Conservation (phyloP, 176 grass and related monocot genomes). For the Oryza brachyantha region DNA sequence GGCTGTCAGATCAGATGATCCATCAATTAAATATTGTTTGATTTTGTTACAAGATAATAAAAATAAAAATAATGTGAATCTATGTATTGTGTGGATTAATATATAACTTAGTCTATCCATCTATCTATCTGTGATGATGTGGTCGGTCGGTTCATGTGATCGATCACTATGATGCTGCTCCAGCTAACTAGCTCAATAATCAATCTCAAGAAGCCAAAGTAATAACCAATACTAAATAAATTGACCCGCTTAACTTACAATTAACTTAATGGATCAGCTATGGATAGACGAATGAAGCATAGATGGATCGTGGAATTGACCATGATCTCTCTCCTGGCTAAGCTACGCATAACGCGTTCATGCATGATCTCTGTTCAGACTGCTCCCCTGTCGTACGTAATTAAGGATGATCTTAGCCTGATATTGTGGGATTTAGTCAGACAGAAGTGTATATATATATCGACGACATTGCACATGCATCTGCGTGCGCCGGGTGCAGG, state of each 20-base stretch:
- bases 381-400: not conserved
- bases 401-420: not conserved
- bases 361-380: not conserved
- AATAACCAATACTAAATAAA: not conserved
- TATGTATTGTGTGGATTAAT: not conserved
- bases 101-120: not conserved
- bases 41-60: not conserved
- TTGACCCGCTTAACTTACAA: not conserved
- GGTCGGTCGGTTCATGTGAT: not conserved
- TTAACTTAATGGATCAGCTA: not conserved
- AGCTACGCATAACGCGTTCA: not conserved
- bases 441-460: not conserved
- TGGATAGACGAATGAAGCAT: not conserved
- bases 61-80: not conserved
- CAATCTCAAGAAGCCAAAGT: not conserved
- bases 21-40: not conserved
- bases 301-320: not conserved
- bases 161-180: not conserved
- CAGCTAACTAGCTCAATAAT: not conserved
- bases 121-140: not conserved
- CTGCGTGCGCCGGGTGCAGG: not conserved
- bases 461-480: not conserved
- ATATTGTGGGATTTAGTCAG: not conserved
- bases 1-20: no score
- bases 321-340: not conserved